phyloP scores from a whole-genome alignment of 345 rosid species.

The Lumnitzera littorea region DNA sequence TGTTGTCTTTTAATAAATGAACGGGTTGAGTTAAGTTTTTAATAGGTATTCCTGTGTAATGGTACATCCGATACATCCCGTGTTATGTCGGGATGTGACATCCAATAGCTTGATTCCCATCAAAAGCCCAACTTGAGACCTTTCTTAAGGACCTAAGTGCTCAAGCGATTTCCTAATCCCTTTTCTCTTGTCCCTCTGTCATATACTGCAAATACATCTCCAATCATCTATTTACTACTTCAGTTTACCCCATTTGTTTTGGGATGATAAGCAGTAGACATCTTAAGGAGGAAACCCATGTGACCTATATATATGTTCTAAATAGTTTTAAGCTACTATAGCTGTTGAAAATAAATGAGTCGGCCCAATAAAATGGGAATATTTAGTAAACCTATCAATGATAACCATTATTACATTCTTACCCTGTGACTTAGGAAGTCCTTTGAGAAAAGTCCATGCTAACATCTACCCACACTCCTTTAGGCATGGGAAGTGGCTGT shows the following conservation, averaged over 20 bases:
- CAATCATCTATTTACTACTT: not conserved
- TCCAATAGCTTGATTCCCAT: too few species aligned
- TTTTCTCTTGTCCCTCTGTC: not conserved
- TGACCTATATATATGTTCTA: not conserved
- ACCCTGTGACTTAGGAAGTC: not conserved
- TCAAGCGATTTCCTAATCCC: too few species aligned
- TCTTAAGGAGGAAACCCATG: not conserved
- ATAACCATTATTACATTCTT: not conserved
- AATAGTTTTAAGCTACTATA: not conserved
- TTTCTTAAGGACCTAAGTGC: too few species aligned
- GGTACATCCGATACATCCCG: too few species aligned
- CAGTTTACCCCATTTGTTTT: not conserved
- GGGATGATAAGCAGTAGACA: not conserved
- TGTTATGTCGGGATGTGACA: too few species aligned
- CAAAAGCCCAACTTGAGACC: too few species aligned
- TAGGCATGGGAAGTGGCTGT: not conserved
- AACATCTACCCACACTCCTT: not conserved
- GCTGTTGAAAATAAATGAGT: too few species aligned
- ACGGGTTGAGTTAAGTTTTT: too few species aligned
- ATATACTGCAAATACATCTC: conserved; percentile 1
- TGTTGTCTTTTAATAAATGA: too few species aligned
- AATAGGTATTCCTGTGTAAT: too few species aligned
- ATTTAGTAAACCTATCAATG: not conserved
- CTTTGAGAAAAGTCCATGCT: not conserved
- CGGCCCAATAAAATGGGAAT: not conserved